phyloP scores from a whole-genome alignment of 495 filamentous ascomycete genomes.

The Annulohypoxylon stygium region DNA sequence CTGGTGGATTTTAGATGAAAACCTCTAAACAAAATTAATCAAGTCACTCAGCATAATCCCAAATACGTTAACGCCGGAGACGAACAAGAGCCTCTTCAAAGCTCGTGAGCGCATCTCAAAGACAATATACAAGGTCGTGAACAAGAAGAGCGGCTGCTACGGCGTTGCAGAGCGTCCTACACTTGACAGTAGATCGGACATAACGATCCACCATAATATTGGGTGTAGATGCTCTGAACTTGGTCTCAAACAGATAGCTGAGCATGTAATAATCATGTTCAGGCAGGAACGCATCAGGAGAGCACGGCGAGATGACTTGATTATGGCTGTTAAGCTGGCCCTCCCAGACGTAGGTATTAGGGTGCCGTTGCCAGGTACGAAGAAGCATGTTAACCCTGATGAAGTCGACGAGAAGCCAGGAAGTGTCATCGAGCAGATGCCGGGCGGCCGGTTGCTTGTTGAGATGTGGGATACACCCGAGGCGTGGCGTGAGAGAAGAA shows the following conservation, averaged over 20 bases:
- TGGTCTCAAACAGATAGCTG: neutral
- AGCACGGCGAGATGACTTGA: constrained; percentile 23
- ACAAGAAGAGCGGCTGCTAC: constrained; percentile 26
- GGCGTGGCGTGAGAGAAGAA: constrained; percentile 34
- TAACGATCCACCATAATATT: constrained; percentile 24
- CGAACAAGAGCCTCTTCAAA: constrained; percentile 5
- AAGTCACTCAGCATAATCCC: neutral
- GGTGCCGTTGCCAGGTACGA: neutral
- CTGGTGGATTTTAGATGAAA: neutral
- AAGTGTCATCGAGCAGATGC: constrained; percentile 30
- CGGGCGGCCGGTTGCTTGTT: constrained; percentile 27
- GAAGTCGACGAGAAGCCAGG: neutral
- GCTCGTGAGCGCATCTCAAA: constrained; percentile 28
- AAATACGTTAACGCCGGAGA: neutral
- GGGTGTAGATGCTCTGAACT: constrained; percentile 16
- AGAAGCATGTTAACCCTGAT: neutral
- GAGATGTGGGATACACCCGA: constrained; percentile 42
- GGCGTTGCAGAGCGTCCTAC: constrained; percentile 9
- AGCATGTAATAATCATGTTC: constrained; percentile 15
- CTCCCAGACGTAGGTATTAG: constrained; percentile 18
- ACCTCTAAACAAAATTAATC: neutral
- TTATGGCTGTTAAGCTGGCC: constrained; percentile 29
- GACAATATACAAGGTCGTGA: constrained; percentile 21
- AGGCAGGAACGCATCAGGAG: constrained; percentile 11
- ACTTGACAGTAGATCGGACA: neutral